phyloP scores from a whole-genome alignment of 139 green algal genomes.

The Chlorella sp. region DNA sequence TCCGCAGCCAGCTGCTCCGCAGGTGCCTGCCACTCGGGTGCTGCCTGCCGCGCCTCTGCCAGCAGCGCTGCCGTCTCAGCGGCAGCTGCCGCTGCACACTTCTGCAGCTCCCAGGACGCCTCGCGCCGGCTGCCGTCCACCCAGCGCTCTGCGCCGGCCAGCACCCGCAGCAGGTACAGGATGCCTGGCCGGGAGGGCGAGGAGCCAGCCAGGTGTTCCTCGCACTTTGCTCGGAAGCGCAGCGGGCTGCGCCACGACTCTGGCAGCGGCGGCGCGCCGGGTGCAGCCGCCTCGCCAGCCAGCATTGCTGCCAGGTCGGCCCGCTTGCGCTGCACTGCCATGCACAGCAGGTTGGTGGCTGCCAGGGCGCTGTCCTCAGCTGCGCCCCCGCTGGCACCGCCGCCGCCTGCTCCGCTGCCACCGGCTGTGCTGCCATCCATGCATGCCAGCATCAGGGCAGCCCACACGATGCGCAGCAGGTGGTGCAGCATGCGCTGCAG shows the following conservation, averaged over 20 bases:
- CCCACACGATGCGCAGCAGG: slow-evolving; percentile 25
- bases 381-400: not conserved
- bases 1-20: not conserved
- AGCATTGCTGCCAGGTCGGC: slow-evolving; percentile 1
- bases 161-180: slow-evolving; percentile 20
- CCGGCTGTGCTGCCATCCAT: not conserved
- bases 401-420: not conserved
- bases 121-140: slow-evolving; percentile 13
- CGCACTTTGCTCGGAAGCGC: not conserved
- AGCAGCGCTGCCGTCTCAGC: not conserved
- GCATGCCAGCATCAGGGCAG: slow-evolving; percentile 3
- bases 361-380: slow-evolving; percentile 27
- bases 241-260: not conserved
- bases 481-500: slow-evolving; percentile 30
- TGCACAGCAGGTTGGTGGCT: slow-evolving; percentile 6
- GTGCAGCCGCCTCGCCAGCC: not conserved
- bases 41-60: not conserved
- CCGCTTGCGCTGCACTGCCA: slow-evolving; percentile 26
- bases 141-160: slow-evolving; percentile 15
- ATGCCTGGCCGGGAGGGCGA: not conserved
- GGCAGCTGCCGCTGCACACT: not conserved
- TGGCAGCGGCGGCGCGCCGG: not conserved
- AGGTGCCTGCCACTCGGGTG: not conserved
- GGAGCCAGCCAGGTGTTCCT: slow-evolving; percentile 3
- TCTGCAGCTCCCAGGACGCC: slow-evolving; percentile 14